Base-by-base conservation (phyloP, 306 rosid species). In the Dryas drummondii region DNA sequence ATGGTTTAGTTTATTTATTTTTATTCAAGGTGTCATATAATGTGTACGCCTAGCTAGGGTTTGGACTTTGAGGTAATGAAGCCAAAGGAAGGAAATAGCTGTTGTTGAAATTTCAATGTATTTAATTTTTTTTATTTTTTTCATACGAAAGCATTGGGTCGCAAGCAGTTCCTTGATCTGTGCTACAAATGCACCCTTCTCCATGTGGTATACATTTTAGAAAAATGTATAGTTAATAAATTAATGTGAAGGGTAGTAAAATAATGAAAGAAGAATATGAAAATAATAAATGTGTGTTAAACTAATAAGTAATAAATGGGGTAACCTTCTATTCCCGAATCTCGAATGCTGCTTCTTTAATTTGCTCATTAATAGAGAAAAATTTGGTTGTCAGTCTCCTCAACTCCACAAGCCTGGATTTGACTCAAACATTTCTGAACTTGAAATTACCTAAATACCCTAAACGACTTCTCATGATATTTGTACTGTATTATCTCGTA, bases 281-380 rank as follows among this genome's bases (percentile, higher is more conserved):
- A 64, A 63, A 41, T 42, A 75, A 58, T 72, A 68, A 42, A 42
- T 65, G 9, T 14, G 27, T 11, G 22, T 70, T 71, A 70, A 72
- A 68, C 49, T 1, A 6, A 44, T 8, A 66, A 32, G 37, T 71
- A 68, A 69, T 78, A 73, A 84, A 72, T 59, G 62, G 78, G 48
- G 53, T 44, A 80, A 78, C 78, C 84, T 88, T 86, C 87, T 83
- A 85, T 82, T 83, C 84, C 77, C 82, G 84, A 85, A 84, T 85
- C 86, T 86, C 82, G 85, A 79, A 53, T 77, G 77, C 75, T 77
- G 70, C 51, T 59, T 54, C 76, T 52, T 70, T n/a, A n/a, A n/a
- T n/a, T n/a, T 52, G 55, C 46, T 63, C 76, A 62, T 52, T 58
- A 76, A 48, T 62, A 76, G 32, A 57, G 72, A 76, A 65, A 80